Evolutionary conservation across 306 rosid genomes (phyloP).

Genomic region (Acacia confusa): DNA sequence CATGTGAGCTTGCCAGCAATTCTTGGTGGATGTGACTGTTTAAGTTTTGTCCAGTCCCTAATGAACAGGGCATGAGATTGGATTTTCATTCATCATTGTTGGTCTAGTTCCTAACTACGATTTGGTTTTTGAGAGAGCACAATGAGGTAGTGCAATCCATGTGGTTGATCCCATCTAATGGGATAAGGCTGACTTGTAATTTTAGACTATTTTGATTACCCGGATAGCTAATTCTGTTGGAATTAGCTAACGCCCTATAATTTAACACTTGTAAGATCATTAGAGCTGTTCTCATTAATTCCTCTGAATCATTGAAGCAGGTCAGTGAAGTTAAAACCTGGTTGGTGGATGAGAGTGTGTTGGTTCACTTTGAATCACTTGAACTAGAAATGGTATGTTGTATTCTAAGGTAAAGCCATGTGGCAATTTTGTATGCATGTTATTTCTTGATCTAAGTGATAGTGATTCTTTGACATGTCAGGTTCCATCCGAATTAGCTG

Average conservation of each 20-base stretch:
- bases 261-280: conserved; percentile 19
- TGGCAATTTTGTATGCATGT: conserved; percentile 17
- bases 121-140: too few relatives aligned
- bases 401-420: conserved; percentile 21
- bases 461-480: conserved; percentile 36
- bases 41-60: conserved; percentile 17
- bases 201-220: neutral
- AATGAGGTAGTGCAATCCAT: too few relatives aligned
- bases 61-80: conserved; percentile 15
- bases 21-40: conserved; percentile 22
- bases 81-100: conserved; percentile 24
- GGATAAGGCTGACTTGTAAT: neutral
- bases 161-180: too few relatives aligned
- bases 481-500: conserved; percentile 55
- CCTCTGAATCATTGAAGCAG: conserved; percentile 47
- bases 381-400: conserved; percentile 69
- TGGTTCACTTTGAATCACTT: conserved; percentile 79
- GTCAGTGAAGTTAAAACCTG: conserved; percentile 62
- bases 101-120: neutral
- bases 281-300: conserved; percentile 24
- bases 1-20: too few relatives aligned
- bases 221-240: neutral
- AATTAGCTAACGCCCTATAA: neutral
- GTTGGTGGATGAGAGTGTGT: conserved; percentile 74
- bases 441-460: conserved; percentile 34